Conservation (phyloP, 2,329 filamentous ascomycete species). For the Curvularia sp. region DNA sequence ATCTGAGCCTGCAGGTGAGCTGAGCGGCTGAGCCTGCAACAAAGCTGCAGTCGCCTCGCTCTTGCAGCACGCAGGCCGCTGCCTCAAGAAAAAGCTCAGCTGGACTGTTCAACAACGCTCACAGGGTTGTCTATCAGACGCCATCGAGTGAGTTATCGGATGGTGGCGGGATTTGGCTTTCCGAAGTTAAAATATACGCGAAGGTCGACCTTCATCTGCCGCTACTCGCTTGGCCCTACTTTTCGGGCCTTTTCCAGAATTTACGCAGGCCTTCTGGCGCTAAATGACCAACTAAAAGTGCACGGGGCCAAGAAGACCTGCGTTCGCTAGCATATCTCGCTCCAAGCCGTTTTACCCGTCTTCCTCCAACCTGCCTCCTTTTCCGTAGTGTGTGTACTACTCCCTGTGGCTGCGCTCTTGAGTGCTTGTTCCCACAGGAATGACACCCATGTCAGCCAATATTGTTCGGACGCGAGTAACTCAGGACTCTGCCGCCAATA, state of each 20-base stretch:
- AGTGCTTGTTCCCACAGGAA: background rate
- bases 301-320: background rate
- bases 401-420: background rate
- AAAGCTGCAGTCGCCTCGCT: background rate
- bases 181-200: background rate
- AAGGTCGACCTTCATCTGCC: conserved; percentile 1
- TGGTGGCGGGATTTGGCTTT: background rate
- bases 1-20: background rate
- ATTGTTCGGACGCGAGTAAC: background rate
- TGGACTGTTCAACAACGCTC: background rate
- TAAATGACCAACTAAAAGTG: no score
- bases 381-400: background rate
- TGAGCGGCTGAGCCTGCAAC: background rate
- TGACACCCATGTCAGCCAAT: background rate
- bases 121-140: background rate
- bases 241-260: background rate
- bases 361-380: background rate
- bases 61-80: background rate
- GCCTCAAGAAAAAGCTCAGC: background rate
- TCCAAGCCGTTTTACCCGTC: background rate
- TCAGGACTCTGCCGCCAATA: background rate
- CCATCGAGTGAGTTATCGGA: background rate
- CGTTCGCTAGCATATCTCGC: background rate
- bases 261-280: background rate
- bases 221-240: background rate